These are phyloP conservation scores for Rhizopogon vulgaris DNA, from an alignment of 768 basidiomycete species.

Conservation along the genomic window DNA sequence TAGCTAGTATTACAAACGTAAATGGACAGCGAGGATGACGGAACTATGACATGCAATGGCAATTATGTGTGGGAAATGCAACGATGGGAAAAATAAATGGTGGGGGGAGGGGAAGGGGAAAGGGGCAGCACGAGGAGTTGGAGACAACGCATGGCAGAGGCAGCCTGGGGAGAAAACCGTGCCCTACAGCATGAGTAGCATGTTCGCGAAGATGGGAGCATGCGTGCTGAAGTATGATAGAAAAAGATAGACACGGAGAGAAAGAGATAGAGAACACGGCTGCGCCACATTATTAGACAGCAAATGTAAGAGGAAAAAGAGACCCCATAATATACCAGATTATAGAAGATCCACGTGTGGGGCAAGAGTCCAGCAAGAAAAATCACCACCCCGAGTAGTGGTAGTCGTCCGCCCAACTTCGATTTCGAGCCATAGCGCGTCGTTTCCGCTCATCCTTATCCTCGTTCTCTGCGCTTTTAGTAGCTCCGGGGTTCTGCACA, in stretches of 20 bases:
- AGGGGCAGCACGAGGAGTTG: not conserved
- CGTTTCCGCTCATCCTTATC: conserved; percentile 36
- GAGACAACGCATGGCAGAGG: not conserved
- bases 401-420: conserved; percentile 66
- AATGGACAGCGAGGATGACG: conserved; percentile 19
- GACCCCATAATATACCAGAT: conserved; percentile 16
- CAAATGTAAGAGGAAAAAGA: conserved; percentile 10
- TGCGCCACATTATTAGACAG: conserved; percentile 1
- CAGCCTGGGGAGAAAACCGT: not conserved
- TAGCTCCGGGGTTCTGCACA: conserved; percentile 5
- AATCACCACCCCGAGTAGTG: conserved; percentile 59
- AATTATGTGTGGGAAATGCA: conserved; percentile 4
- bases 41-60: conserved; percentile 1
- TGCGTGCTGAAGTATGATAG: conserved; percentile 14
- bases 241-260: conserved; percentile 13
- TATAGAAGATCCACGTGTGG: conserved; percentile 13
- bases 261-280: conserved; percentile 6
- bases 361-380: not conserved
- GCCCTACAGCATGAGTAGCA: not conserved
- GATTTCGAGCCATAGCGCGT: conserved; percentile 50
- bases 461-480: conserved; percentile 18
- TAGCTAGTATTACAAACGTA: conserved; percentile 29
- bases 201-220: not conserved
- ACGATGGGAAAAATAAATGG: not conserved
- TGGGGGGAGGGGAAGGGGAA: not conserved